These are phyloP conservation scores for Trametes gibbosa DNA, from an alignment of 768 basidiomycete genomes.

Conservation along the genomic window DNA sequence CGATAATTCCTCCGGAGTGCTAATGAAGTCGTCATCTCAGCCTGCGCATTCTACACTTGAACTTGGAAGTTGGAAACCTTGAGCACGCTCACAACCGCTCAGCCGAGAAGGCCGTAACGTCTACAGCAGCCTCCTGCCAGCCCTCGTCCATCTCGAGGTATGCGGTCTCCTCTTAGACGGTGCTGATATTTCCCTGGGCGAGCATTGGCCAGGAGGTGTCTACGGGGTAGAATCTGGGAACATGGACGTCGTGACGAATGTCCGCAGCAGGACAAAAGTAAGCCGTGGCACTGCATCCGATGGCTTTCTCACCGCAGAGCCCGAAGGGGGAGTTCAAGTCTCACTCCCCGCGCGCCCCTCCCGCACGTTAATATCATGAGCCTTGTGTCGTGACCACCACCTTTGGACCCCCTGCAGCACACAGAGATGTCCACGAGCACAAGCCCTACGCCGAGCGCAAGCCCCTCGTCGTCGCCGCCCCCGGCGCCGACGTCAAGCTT, in stretches of 20 bases:
- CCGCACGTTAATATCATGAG: not conserved
- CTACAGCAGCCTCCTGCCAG: no score
- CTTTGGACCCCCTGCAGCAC: not conserved
- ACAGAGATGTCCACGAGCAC: not conserved
- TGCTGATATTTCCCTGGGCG: not conserved
- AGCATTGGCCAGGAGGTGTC: not conserved
- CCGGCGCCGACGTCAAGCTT: not conserved
- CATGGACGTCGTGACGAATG: not conserved
- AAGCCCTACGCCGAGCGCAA: not conserved
- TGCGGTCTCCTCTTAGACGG: no score
- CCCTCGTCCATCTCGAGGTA: no score
- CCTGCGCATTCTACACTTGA: no score
- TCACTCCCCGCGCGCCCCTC: not conserved
- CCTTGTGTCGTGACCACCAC: slow-evolving; percentile 1
- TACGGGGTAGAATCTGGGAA: not conserved
- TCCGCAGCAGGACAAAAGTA: slow-evolving; percentile 3
- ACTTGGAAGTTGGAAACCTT: no score
- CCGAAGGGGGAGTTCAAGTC: not conserved
- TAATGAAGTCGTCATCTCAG: no score
- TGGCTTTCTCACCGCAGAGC: slow-evolving; percentile 2
- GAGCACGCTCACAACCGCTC: no score
- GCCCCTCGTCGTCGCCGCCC: not conserved
- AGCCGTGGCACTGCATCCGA: not conserved
- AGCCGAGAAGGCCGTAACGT: no score
- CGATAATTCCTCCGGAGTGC: no score